These are phyloP conservation scores for Coemansia sp. DNA, from an alignment of 192 early-diverging fungal species.

Conservation along the genomic window DNA sequence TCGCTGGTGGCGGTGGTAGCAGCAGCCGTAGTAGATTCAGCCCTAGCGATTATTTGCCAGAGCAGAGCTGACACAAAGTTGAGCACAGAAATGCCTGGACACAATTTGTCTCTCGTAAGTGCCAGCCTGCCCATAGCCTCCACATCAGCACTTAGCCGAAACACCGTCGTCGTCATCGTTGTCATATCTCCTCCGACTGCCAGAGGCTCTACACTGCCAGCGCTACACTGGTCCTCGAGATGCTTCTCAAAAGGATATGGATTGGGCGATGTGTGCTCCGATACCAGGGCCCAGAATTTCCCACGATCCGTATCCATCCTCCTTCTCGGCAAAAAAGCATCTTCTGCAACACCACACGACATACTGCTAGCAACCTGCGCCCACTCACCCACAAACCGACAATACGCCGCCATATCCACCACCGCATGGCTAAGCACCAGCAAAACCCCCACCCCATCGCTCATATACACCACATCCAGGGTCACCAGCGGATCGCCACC, in stretches of 20 bases:
- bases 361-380: constrained; percentile 1
- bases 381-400: constrained; percentile 15
- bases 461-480: constrained; percentile 30
- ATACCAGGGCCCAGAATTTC: constrained; percentile 11
- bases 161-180: too few species aligned
- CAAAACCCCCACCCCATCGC: constrained; percentile 26
- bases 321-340: not conserved
- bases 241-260: constrained; percentile 6
- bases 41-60: constrained; percentile 8
- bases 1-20: too few species aligned
- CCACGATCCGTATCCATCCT: constrained; percentile 9
- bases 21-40: too few species aligned
- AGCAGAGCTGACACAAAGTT: constrained; percentile 21
- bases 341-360: not conserved
- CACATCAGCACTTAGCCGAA: constrained; percentile 8
- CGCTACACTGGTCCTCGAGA: not conserved
- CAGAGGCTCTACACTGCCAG: not conserved
- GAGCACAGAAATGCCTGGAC: constrained; percentile 11
- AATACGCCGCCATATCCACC: constrained; percentile 9
- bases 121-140: not conserved
- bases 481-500: constrained; percentile 29
- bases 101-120: not conserved
- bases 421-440: constrained; percentile 25
- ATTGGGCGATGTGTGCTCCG: not conserved
- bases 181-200: too few species aligned